Conservation (phyloP, 2,329 filamentous ascomycete species). For the Phyllosticta citrichinensis region DNA sequence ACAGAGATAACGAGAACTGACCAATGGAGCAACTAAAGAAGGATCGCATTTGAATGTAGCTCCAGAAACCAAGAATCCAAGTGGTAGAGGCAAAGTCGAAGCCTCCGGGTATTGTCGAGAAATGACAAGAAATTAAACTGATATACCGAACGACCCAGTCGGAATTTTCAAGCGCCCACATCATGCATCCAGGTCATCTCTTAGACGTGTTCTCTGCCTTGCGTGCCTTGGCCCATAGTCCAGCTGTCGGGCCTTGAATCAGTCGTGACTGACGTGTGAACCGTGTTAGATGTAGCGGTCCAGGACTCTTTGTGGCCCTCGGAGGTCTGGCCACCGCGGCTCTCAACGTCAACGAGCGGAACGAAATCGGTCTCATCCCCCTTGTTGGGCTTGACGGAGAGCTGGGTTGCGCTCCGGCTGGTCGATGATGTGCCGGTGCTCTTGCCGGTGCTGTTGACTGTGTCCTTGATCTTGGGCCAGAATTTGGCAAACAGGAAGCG, state of each 20-base stretch:
- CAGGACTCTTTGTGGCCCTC: constrained; percentile 9
- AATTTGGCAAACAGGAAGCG: constrained; percentile 13
- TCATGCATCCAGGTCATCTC: background rate
- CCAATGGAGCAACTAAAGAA: background rate
- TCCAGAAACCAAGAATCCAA: background rate
- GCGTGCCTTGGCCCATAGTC: constrained; percentile 9
- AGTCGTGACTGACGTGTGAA: background rate
- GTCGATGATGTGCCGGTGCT: background rate
- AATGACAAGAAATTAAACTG: constrained; percentile 1
- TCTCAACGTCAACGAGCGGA: constrained; percentile 17
- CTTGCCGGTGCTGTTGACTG: background rate
- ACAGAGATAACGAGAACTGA: background rate
- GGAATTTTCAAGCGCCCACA: background rate
- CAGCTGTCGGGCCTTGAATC: constrained; percentile 11
- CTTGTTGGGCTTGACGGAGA: constrained; percentile 15
- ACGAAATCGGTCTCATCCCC: constrained; percentile 16
- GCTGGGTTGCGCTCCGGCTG: background rate
- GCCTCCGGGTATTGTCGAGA: constrained; percentile 4
- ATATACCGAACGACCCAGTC: background rate
- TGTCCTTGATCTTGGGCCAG: constrained; percentile 9
- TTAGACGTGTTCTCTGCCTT: constrained; percentile 13
- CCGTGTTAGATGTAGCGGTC: constrained; percentile 10
- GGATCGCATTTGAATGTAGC: background rate
- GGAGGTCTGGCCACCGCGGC: constrained; percentile 1
- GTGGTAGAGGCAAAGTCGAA: background rate